Base-by-base conservation (phyloP, 169 alveolate species). In the Theileria sp. region DNA sequence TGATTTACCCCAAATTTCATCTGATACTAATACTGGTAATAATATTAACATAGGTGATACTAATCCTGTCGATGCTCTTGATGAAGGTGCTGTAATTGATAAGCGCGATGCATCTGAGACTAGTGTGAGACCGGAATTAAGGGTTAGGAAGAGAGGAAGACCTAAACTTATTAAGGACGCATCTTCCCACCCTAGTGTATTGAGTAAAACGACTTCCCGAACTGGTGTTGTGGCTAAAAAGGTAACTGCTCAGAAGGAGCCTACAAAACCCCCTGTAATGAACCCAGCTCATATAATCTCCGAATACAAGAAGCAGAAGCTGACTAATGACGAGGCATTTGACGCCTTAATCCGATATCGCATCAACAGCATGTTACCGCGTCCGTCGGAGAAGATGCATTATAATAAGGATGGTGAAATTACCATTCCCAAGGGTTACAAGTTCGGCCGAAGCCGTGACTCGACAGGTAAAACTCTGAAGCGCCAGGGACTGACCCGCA, bases 401-500 rank as follows among this genome's bases (percentile, higher is more conserved):
- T 77, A 78, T n/a, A 87, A 85, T 71, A 85, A 85, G 67, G 87
- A 79, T 21, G 91, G 91, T 25, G 84, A 85, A 38, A 87, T 85
- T 23, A 60, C 77, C 25, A 74, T 83, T 58, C 85, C 80, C 21
- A 83, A 83, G 78, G 89, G 89, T 9, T 83, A 83, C 51, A 79
- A 67, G 56, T 83, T 83, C 58, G 89, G 86, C 23, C 50, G 60
- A 38, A 34, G 81, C n/a, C 67, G 79, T 15, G 85, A 85, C 49
- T 23, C 82, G 17, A 69, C 75, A 0, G 86, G 84, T 19, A 51
- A 68, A 15, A 58, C 34, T 12, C 56, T 71, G 10, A 32, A 54
- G 17, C 58, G 74, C 34, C 61, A 73, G 23, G 91, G 91, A 25
- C 77, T 83, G 26, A 78, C 91, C 58, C 73, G 87, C n/a, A 85